Percentiles rank a stretch among this genome's conserved stretches.
phyloP scores from a whole-genome alignment of 441 rosid genomes.

The Jatropha multifida region DNA sequence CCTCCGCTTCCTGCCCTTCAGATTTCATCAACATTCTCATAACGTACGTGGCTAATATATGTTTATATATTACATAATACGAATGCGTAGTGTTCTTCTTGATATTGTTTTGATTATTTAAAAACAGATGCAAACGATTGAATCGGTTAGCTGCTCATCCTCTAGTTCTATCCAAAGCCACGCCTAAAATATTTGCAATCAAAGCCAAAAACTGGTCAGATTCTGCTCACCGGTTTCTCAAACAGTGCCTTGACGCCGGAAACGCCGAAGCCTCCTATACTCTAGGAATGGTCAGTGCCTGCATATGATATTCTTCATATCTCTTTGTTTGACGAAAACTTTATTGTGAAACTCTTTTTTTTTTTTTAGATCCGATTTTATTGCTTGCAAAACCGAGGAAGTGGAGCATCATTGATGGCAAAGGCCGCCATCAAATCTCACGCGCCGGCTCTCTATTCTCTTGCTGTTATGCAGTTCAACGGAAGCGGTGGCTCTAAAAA shows the following conservation, averaged over 20 bases:
- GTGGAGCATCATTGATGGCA: slow-evolving; percentile 81
- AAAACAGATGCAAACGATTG: slow-evolving; percentile 64
- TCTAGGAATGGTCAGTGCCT: slow-evolving; percentile 70
- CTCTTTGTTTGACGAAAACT: background rate
- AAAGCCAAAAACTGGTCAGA: slow-evolving; percentile 66
- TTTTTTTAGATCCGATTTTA: slow-evolving; percentile 83
- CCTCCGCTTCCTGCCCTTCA: slow-evolving; percentile 60
- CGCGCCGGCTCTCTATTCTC: slow-evolving; percentile 75
- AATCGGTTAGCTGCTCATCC: slow-evolving; percentile 46
- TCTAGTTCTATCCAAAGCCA: slow-evolving; percentile 55
- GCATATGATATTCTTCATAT: background rate
- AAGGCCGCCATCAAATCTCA: slow-evolving; percentile 81
- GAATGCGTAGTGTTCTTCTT: background rate
- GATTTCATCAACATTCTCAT: slow-evolving; percentile 53
- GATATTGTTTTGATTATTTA: too few relatives aligned
- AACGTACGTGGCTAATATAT: slow-evolving; percentile 44
- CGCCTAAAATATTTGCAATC: slow-evolving; percentile 45
- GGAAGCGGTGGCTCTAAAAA: slow-evolving; percentile 77
- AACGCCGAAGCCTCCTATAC: slow-evolving; percentile 66
- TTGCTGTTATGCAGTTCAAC: slow-evolving; percentile 86
- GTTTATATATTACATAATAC: background rate
- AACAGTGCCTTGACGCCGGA: slow-evolving; percentile 60
- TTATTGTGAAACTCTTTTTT: background rate
- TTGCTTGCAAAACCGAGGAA: slow-evolving; percentile 54
- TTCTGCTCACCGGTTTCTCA: slow-evolving; percentile 66